These are phyloP conservation scores for Pythium phragmitis DNA, from an alignment of 352 stramenopile genomes.

Conservation along the genomic window DNA sequence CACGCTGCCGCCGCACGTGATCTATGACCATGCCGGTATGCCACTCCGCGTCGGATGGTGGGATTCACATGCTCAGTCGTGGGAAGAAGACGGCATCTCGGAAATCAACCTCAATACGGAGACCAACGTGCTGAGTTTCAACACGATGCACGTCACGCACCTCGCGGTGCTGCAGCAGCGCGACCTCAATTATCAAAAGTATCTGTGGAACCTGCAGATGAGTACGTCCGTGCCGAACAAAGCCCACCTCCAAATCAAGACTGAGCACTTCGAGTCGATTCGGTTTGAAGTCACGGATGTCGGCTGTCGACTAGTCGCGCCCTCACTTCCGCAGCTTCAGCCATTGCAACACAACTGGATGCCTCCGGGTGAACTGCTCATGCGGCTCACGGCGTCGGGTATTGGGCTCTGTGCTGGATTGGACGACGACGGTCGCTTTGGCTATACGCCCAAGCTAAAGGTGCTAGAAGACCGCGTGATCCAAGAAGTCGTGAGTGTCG, in stretches of 20 bases:
- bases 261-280: conserved; percentile 48
- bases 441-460: conserved; percentile 54
- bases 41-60: conserved; percentile 67
- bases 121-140: conserved; percentile 65
- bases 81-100: conserved; percentile 77
- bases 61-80: conserved; percentile 45
- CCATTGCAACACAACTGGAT: conserved; percentile 36
- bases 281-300: conserved; percentile 69
- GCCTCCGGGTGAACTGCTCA: conserved; percentile 58
- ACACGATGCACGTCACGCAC: conserved; percentile 72
- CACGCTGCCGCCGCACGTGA: conserved; percentile 45
- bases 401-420: conserved; percentile 60
- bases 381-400: conserved; percentile 48
- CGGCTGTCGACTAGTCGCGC: conserved; percentile 55
- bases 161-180: conserved; percentile 65
- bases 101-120: conserved; percentile 59
- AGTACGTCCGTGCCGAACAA: conserved; percentile 35
- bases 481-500: conserved; percentile 64
- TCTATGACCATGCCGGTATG: conserved; percentile 31
- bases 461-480: conserved; percentile 69
- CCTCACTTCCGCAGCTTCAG: conserved; percentile 46
- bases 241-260: conserved; percentile 55
- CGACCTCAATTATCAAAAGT: conserved; percentile 71
- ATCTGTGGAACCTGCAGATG: conserved; percentile 60
- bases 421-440: conserved; percentile 34